These are phyloP conservation scores for Allodekkera sacchari DNA, from an alignment of 805 yeast genomes.

Conservation along the genomic window DNA sequence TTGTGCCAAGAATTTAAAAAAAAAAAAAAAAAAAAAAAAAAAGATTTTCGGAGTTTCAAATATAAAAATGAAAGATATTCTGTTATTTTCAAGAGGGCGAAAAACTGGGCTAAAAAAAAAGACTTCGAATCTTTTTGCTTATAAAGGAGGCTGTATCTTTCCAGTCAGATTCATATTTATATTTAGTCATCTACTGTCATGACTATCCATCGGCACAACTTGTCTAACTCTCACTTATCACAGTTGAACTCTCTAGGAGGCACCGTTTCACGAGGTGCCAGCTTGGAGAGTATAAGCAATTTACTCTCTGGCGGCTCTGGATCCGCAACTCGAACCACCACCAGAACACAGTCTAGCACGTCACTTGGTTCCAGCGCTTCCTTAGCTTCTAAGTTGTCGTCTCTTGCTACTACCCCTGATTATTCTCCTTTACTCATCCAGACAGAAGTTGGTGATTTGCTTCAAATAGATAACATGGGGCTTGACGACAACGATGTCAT, in stretches of 20 bases:
- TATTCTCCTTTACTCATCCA: conserved; percentile 22
- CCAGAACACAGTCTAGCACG: conserved; percentile 15
- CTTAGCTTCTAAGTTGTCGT: conserved; percentile 11
- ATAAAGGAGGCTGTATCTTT: background rate
- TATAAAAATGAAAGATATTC: background rate
- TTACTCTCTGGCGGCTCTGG: conserved; percentile 2
- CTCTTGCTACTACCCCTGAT: conserved; percentile 19
- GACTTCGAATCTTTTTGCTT: no score
- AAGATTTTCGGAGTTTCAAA: no score
- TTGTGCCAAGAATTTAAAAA: no score
- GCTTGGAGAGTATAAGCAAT: conserved; percentile 2
- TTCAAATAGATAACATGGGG: conserved; percentile 16
- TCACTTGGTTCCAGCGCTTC: conserved; percentile 16
- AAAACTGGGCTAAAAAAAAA: no score
- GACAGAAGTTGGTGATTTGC: conserved; percentile 20
- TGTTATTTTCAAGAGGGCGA: no score
- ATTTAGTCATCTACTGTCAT: conserved; percentile 5
- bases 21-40: no score
- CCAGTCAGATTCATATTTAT: background rate
- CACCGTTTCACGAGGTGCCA: conserved; percentile 6
- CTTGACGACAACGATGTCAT: conserved; percentile 11
- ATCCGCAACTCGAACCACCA: conserved; percentile 7
- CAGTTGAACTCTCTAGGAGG: conserved; percentile 4
- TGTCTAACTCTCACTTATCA: conserved; percentile 4
- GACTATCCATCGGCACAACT: conserved; percentile 17